Conservation (phyloP, 1,139 yeast genomes). For the Protomyces macrosporus region DNA sequence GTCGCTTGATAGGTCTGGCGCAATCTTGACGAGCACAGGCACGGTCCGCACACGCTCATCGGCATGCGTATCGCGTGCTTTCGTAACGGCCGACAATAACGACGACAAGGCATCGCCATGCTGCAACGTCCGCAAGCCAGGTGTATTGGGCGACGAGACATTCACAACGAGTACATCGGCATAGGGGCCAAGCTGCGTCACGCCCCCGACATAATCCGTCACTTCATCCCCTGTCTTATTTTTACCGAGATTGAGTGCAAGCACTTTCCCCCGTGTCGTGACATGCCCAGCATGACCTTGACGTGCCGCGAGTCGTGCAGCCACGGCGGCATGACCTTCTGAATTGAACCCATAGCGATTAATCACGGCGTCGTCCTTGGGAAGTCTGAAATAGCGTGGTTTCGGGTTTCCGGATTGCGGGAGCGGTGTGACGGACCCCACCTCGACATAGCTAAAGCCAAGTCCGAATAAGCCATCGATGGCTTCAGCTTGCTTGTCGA, state of each 20-base stretch:
- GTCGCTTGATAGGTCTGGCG: slow-evolving; percentile 81
- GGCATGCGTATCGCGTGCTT: slow-evolving; percentile 38
- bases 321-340: slow-evolving; percentile 72
- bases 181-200: slow-evolving; percentile 66
- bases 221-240: slow-evolving; percentile 88
- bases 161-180: slow-evolving; percentile 88
- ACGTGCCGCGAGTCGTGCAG: slow-evolving; percentile 47
- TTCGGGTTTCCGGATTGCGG: slow-evolving; percentile 82
- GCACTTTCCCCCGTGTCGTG: slow-evolving; percentile 49
- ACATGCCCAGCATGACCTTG: slow-evolving; percentile 14
- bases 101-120: slow-evolving; percentile 64
- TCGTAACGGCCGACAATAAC: slow-evolving; percentile 51
- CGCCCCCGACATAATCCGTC: slow-evolving; percentile 79
- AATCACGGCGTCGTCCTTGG: slow-evolving; percentile 81
- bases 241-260: slow-evolving; percentile 84
- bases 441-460: slow-evolving; percentile 87
- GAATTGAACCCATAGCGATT: slow-evolving; percentile 95
- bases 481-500: slow-evolving; percentile 93
- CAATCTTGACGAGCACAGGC: slow-evolving; percentile 82
- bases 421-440: slow-evolving; percentile 87
- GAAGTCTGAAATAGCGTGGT: slow-evolving; percentile 84
- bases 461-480: slow-evolving; percentile 69
- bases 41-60: slow-evolving; percentile 34
- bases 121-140: slow-evolving; percentile 85
- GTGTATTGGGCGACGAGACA: slow-evolving; percentile 96